These are phyloP conservation scores for Thelonectria olida DNA, from an alignment of 2,329 filamentous ascomycete genomes.

Conservation along the genomic window DNA sequence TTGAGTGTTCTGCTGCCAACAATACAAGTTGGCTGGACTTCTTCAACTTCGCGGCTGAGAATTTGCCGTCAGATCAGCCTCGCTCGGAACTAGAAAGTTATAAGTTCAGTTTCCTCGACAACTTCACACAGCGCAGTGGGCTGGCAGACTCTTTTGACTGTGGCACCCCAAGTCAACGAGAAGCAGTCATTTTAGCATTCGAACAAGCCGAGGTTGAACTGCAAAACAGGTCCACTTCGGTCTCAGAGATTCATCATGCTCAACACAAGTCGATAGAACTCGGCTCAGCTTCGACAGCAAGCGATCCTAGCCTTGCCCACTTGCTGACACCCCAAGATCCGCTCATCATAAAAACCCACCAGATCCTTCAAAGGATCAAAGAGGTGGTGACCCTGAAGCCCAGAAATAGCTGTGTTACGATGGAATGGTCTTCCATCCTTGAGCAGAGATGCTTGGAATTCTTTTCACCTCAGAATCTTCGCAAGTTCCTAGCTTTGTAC, in stretches of 20 bases:
- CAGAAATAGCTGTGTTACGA: background rate
- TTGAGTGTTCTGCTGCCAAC: background rate
- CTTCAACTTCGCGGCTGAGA: background rate
- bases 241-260: background rate
- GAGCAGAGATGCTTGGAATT: conserved; percentile 3
- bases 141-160: background rate
- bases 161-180: background rate
- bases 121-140: background rate
- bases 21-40: conserved; percentile 1
- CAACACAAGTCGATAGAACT: background rate
- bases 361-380: background rate
- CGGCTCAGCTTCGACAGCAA: background rate
- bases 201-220: background rate
- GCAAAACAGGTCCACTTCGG: background rate
- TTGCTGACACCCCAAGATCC: background rate
- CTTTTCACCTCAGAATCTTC: background rate
- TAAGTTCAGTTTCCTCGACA: background rate
- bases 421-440: background rate
- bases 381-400: conserved; percentile 1
- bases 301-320: background rate
- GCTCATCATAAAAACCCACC: background rate
- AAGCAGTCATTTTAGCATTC: background rate
- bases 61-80: background rate
- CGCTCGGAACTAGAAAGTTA: background rate
- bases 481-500: background rate